Base-by-base conservation (phyloP, 2,329 filamentous ascomycete species). In the Trichoderma atroviride region DNA sequence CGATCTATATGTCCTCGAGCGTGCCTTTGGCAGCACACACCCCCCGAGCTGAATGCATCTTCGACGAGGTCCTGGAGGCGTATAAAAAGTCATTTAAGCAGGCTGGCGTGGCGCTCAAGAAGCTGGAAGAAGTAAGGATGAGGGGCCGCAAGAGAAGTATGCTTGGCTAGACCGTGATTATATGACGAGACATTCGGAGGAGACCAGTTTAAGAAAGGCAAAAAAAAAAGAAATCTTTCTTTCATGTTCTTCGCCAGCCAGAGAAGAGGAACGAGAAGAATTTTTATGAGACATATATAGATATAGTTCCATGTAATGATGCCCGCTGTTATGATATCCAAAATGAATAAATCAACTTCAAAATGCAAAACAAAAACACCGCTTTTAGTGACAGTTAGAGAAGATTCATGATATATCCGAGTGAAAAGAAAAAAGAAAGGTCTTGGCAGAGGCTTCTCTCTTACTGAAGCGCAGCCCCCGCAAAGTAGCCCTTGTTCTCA, bases 401-500 rank as follows among this genome's bases (percentile, higher is more conserved):
- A 11, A 50, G 29, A 59, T 37, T 16, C 35, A 62, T 50, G 27
- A 52, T 62, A 57, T 43, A 27, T n/a, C 35, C 33, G 14, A 14
- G 11, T 47, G 31, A 40, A 9, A 10, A 43, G 50, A 7, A 19
- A 43, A 43, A 43, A 9, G 19, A 11, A 11, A 11, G 33, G 40
- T 6, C 7, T 19, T 27, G 47, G 22, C 37, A 27, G n/a, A 65
- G 14, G 52, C 24, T 27, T 11, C 35, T 19, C 16, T 56, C 43
- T 62, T 63, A 70, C 31, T 69, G 47, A 73, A 96, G 80, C 77
- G 93, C 90, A 3, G 94, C 95, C 24, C 90, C 89, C 1, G 95
- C 95, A 83, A 97, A 97, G 80, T 97, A 98, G 9, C 96, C 96
- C 84, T 98, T 99, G 78, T 96, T 97, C 84, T 99, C 96, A 73